Percentiles rank a stretch among this genome's conserved stretches.
These are phyloP conservation scores for Xylariales sp. DNA, from an alignment of 2,329 filamentous ascomycete genomes.

Conservation along the genomic window DNA sequence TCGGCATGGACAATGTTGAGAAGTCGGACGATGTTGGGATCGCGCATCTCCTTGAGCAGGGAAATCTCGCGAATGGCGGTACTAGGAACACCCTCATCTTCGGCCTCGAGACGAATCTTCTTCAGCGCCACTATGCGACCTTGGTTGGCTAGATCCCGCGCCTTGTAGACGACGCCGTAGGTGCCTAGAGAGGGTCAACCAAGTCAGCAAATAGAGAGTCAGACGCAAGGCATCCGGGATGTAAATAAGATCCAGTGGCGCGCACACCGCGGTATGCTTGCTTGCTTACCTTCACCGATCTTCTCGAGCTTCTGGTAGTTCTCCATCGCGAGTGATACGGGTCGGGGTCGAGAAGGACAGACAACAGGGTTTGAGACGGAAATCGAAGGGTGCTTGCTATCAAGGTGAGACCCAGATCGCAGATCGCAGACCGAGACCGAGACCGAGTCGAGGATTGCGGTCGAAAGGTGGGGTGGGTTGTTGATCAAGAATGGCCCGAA, in stretches of 20 bases:
- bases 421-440: too few relatives aligned
- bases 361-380: neutral
- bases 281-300: constrained; percentile 79
- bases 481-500: too few relatives aligned
- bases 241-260: too few relatives aligned
- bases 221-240: neutral
- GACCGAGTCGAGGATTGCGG: too few relatives aligned
- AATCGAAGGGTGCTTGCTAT: too few relatives aligned
- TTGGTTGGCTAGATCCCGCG: constrained; percentile 73
- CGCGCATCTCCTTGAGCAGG: constrained; percentile 88
- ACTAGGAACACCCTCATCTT: constrained; percentile 89
- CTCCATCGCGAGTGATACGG: constrained; percentile 59
- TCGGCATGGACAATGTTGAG: constrained; percentile 93
- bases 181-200: constrained; percentile 56
- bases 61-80: constrained; percentile 94
- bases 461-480: too few relatives aligned
- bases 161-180: constrained; percentile 94
- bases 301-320: constrained; percentile 97
- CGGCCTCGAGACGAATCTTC: constrained; percentile 91
- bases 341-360: constrained; percentile 5
- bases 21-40: constrained; percentile 83
- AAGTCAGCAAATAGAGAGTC: constrained; percentile 2
- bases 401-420: too few relatives aligned
- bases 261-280: too few relatives aligned
- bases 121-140: constrained; percentile 88